A percentile compares a stretch with the other conserved stretches of the same genome.
phyloP scores from a whole-genome alignment of 305 asterid genomes.

The Fraxinus angustifolia region DNA sequence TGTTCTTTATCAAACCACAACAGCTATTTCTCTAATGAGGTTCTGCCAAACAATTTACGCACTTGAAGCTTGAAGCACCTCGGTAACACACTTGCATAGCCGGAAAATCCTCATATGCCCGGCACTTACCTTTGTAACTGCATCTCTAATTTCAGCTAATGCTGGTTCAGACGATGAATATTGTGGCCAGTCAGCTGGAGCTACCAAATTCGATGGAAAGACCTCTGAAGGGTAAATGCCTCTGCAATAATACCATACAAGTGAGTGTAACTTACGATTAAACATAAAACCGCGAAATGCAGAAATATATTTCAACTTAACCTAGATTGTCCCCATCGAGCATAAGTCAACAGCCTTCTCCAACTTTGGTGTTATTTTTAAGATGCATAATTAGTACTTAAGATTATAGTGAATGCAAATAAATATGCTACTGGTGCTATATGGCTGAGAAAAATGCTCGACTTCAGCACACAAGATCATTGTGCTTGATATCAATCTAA shows the following conservation, averaged over 20 bases:
- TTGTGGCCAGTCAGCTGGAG: constrained; percentile 23
- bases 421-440: background rate
- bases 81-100: constrained; percentile 56
- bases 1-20: background rate
- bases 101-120: constrained; percentile 72
- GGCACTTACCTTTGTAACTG: constrained; percentile 42
- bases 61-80: constrained; percentile 42
- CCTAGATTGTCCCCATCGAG: background rate
- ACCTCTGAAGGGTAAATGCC: constrained; percentile 81
- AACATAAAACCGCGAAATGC: background rate
- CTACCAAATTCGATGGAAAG: constrained; percentile 48
- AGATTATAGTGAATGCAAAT: background rate
- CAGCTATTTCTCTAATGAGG: background rate
- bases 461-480: background rate
- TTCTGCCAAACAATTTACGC: constrained; percentile 7
- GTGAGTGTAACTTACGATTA: background rate
- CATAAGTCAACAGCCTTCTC: background rate
- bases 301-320: background rate
- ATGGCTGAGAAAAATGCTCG: background rate
- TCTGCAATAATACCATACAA: constrained; percentile 43
- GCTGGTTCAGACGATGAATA: constrained; percentile 24
- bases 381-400: background rate
- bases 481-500: background rate
- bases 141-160: constrained; percentile 39
- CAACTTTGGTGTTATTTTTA: background rate